phyloP scores from a whole-genome alignment of 768 basidiomycete genomes.

The Pholiota molesta region DNA sequence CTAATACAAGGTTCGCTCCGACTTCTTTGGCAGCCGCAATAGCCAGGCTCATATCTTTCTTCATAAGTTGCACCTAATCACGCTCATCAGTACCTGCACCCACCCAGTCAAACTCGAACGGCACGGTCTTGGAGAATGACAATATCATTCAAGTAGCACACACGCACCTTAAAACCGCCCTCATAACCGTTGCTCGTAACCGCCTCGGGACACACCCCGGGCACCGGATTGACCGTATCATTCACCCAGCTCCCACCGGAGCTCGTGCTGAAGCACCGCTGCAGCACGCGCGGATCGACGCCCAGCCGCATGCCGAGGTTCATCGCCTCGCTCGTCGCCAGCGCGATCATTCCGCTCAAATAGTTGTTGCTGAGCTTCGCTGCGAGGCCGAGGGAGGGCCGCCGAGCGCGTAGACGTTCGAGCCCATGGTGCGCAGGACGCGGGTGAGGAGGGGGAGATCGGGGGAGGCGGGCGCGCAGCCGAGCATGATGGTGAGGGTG shows the following conservation, averaged over 20 bases:
- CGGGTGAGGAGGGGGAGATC: conserved; percentile 34
- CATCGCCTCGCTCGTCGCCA: conserved; percentile 47
- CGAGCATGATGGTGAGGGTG: conserved; percentile 44
- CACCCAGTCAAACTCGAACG: not conserved
- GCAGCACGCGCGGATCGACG: conserved; percentile 40
- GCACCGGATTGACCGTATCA: conserved; percentile 44
- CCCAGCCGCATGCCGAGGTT: conserved; percentile 48
- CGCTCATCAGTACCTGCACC: not conserved
- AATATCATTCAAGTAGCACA: not conserved
- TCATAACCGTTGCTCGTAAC: conserved; percentile 45
- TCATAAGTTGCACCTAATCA: conserved; percentile 45
- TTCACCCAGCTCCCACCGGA: conserved; percentile 46
- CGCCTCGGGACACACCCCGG: conserved; percentile 45
- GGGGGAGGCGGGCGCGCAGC: conserved; percentile 33
- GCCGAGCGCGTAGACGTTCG: conserved; percentile 38
- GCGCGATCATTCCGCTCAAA: conserved; percentile 42
- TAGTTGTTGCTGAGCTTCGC: conserved; percentile 51
- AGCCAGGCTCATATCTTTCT: conserved; percentile 46
- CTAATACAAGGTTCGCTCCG: conserved; percentile 42
- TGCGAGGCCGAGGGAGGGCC: conserved; percentile 42
- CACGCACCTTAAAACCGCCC: conserved; percentile 42
- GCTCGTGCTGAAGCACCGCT: conserved; percentile 40
- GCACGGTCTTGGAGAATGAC: too few relatives aligned
- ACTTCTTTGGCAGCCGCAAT: conserved; percentile 39
- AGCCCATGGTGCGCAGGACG: conserved; percentile 39